A percentile compares a stretch with the other conserved stretches of the same genome.
These are phyloP conservation scores for Oryza meyeriana DNA, from an alignment of 176 grass and related monocot species.

Conservation along the genomic window DNA sequence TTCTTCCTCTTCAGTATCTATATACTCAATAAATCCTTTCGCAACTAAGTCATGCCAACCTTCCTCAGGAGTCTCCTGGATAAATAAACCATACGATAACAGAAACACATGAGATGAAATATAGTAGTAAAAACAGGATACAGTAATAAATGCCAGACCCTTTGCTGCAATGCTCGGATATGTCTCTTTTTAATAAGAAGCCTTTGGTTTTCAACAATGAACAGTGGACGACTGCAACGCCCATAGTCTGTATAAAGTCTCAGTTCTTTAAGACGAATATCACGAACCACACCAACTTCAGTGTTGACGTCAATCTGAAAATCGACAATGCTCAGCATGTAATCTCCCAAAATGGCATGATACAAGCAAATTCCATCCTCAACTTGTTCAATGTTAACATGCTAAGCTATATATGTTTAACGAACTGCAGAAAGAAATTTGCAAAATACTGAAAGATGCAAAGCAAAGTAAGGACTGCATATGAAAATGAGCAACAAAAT, in stretches of 20 bases:
- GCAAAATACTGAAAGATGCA: not conserved
- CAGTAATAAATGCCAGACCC: constrained; percentile 43
- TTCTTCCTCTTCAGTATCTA: constrained; percentile 98
- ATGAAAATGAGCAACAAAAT: not conserved
- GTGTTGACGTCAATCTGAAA: constrained; percentile 97
- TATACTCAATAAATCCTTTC: constrained; percentile 96
- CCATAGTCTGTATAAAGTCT: constrained; percentile 97
- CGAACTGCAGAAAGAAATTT: not conserved
- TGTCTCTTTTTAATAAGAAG: constrained; percentile 89
- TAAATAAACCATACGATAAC: constrained; percentile 28
- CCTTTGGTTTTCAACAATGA: constrained; percentile 94
- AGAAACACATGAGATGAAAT: constrained; percentile 32
- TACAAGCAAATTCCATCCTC: not conserved
- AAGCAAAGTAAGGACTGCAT: not conserved
- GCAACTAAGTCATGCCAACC: constrained; percentile 92
- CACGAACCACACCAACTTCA: constrained; percentile 96
- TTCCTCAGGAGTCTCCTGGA: constrained; percentile 86
- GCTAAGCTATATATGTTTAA: not conserved
- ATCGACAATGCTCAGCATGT: constrained; percentile 4
- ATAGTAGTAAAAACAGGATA: constrained; percentile 22
- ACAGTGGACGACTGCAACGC: constrained; percentile 90
- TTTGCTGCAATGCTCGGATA: constrained; percentile 88
- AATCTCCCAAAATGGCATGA: not conserved
- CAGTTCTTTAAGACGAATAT: constrained; percentile 94
- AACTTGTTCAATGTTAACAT: not conserved